phyloP scores from a whole-genome alignment of 148 eudicot species.

The Vaccinium darrowii region DNA sequence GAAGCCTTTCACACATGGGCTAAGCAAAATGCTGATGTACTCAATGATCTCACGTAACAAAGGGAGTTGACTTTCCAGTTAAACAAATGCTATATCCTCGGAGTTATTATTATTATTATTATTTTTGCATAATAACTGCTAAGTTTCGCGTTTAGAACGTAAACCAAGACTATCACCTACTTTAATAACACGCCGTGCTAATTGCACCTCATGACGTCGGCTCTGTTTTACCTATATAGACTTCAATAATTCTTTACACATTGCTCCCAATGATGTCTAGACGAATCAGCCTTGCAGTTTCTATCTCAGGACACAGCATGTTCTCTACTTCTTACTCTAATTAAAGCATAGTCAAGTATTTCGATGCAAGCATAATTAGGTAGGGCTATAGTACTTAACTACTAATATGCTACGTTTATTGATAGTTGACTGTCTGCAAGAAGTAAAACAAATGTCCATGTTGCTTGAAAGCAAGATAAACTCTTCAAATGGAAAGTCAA shows the following conservation, averaged over 20 bases:
- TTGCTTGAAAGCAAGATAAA: too few relatives aligned
- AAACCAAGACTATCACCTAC: too few relatives aligned
- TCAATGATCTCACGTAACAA: background rate
- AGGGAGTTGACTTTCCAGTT: constrained; percentile 8
- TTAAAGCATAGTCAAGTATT: background rate
- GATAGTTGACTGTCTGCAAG: background rate
- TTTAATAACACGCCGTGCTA: too few relatives aligned
- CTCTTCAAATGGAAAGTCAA: too few relatives aligned
- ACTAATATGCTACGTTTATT: background rate
- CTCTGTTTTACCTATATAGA: too few relatives aligned
- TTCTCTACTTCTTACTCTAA: background rate
- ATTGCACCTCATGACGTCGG: too few relatives aligned
- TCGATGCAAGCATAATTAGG: background rate
- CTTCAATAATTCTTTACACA: too few relatives aligned
- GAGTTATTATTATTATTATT: background rate
- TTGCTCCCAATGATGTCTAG: too few relatives aligned
- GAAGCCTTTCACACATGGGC: background rate
- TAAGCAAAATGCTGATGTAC: background rate
- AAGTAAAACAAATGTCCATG: too few relatives aligned
- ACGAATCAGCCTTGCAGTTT: too few relatives aligned
- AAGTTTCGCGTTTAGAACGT: too few relatives aligned
- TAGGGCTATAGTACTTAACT: background rate
- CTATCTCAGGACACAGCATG: too few relatives aligned
- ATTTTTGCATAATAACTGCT: background rate
- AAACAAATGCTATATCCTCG: background rate